These are phyloP conservation scores for Phytophthora citrophthora DNA, from an alignment of 352 stramenopile genomes.

Conservation along the genomic window DNA sequence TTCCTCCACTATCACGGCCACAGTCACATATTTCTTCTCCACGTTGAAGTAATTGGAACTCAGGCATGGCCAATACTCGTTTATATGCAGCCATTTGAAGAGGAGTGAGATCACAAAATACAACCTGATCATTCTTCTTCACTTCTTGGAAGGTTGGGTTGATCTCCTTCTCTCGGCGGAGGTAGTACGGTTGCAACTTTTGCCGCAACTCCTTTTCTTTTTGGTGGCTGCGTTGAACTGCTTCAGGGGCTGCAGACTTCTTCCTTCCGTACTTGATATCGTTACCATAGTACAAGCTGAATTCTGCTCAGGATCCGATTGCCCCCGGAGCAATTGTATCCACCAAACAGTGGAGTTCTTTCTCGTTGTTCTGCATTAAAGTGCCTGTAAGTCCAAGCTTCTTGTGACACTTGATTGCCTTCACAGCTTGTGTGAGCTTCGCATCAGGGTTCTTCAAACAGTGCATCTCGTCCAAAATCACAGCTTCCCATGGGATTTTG, in stretches of 20 bases:
- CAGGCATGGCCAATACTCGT: constrained; percentile 70
- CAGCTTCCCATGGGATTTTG: constrained; percentile 88
- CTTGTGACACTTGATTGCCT: constrained; percentile 59
- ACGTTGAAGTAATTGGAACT: constrained; percentile 70
- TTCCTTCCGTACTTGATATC: constrained; percentile 88
- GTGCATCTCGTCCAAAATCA: constrained; percentile 99
- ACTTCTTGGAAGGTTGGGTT: constrained; percentile 76
- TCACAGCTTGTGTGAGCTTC: constrained; percentile 89
- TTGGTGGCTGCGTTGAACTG: constrained; percentile 59
- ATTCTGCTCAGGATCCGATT: constrained; percentile 69
- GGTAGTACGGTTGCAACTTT: constrained; percentile 68
- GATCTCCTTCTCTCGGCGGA: constrained; percentile 76
- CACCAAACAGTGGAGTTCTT: constrained; percentile 80
- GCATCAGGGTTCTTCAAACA: constrained; percentile 97
- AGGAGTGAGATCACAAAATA: constrained; percentile 81
- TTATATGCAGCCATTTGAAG: constrained; percentile 76
- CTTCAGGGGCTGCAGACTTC: constrained; percentile 71
- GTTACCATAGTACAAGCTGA: constrained; percentile 79
- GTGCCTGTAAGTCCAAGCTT: constrained; percentile 91
- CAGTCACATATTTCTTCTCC: constrained; percentile 77
- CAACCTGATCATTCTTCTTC: constrained; percentile 80
- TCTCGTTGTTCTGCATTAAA: constrained; percentile 89
- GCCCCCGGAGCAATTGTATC: constrained; percentile 75
- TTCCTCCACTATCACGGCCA: constrained; percentile 57
- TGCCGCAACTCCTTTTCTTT: constrained; percentile 75